Percentiles rank a stretch among this genome's conserved stretches.
These are phyloP conservation scores for Coniochaeta ligniaria DNA, from an alignment of 2,329 filamentous ascomycete species.

Conservation along the genomic window DNA sequence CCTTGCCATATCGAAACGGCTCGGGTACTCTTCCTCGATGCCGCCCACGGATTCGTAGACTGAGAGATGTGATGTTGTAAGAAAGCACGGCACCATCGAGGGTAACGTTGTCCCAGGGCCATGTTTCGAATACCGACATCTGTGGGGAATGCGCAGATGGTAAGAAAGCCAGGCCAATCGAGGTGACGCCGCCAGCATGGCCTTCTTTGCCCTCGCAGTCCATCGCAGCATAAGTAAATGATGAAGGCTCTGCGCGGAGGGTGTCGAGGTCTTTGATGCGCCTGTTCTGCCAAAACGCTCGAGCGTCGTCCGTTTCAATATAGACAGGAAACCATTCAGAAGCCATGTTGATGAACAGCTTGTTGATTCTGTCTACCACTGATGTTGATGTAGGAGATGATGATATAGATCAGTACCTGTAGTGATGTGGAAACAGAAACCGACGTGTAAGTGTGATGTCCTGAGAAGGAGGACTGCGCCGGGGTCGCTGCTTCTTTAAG, in stretches of 20 bases:
- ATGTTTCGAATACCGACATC: background rate
- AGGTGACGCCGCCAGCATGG: background rate
- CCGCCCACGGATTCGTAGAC: background rate
- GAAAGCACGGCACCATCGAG: background rate
- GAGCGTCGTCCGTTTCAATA: background rate
- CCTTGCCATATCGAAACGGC: background rate
- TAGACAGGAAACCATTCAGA: background rate
- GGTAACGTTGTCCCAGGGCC: background rate
- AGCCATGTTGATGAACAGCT: background rate
- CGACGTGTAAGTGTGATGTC: no score
- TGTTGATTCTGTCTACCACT: no score
- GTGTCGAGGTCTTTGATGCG: background rate
- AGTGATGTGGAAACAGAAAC: no score
- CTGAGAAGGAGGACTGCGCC: no score
- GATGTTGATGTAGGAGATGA: no score
- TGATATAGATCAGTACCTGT: no score
- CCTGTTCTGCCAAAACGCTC: background rate
- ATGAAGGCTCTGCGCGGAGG: background rate
- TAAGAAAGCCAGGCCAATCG: background rate
- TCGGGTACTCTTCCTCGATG: background rate
- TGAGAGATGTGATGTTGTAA: background rate
- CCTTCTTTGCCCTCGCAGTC: background rate
- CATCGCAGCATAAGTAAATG: background rate
- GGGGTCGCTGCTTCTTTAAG: no score
- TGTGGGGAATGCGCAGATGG: background rate